Percentiles rank a stretch among this genome's conserved stretches.
phyloP scores from a whole-genome alignment of 2,329 filamentous ascomycete genomes.

The Chrysosporium queenslandicum region DNA sequence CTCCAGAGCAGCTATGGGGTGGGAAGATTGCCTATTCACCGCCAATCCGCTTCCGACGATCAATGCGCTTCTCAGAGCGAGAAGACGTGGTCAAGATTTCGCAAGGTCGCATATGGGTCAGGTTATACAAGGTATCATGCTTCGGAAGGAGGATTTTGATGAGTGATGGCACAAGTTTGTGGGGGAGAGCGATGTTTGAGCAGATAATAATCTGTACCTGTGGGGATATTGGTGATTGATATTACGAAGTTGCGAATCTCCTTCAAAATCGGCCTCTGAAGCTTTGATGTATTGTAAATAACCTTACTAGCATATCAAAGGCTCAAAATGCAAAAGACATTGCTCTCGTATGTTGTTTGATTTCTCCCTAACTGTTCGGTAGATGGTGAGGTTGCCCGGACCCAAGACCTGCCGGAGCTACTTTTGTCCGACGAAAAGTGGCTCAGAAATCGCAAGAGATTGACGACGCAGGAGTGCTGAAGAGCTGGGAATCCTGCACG shows the following conservation, averaged over 20 bases:
- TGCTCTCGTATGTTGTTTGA: too few species aligned
- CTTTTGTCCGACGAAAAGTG: neutral
- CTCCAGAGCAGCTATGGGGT: neutral
- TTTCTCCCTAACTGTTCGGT: too few species aligned
- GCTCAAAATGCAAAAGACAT: too few species aligned
- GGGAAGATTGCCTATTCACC: neutral
- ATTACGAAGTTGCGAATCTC: too few species aligned
- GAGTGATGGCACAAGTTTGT: neutral
- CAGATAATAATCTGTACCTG: too few species aligned
- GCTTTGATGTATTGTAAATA: too few species aligned
- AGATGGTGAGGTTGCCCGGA: too few species aligned
- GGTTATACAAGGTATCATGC: neutral
- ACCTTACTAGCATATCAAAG: too few species aligned
- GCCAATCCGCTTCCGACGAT: conserved; percentile 4
- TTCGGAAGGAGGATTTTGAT: neutral
- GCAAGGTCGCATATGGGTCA: conserved; percentile 10
- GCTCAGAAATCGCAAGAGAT: neutral
- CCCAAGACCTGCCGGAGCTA: too few species aligned
- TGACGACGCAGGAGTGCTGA: neutral
- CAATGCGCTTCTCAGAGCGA: neutral
- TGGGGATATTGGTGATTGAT: too few species aligned
- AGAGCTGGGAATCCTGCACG: neutral
- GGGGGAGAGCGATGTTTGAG: too few species aligned
- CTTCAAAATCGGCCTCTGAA: too few species aligned
- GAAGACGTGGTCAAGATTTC: conserved; percentile 8